These are phyloP conservation scores for Haplosporangium sp. DNA, from an alignment of 371 early-diverging fungal species.

Conservation along the genomic window DNA sequence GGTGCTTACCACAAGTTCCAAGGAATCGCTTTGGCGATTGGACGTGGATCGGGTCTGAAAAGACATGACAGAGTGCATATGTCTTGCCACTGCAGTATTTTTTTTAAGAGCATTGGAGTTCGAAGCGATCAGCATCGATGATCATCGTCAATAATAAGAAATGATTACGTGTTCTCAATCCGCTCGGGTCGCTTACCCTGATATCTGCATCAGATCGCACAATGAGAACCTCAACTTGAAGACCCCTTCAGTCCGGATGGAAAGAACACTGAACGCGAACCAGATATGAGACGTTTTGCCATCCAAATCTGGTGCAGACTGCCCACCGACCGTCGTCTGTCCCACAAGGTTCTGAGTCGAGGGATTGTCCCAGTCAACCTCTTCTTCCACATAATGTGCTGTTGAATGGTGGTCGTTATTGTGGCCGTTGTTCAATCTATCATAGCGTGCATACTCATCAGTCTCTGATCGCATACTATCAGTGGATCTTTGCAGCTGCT, in stretches of 20 bases:
- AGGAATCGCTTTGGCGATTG: slow-evolving; percentile 42
- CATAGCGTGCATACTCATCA: too few relatives aligned
- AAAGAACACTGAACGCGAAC: slow-evolving; percentile 82
- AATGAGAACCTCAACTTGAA: slow-evolving; percentile 85
- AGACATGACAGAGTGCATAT: slow-evolving; percentile 8
- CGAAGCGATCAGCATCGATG: not conserved
- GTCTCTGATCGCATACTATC: too few relatives aligned
- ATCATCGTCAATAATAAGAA: not conserved
- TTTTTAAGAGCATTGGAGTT: not conserved
- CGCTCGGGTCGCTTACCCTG: slow-evolving; percentile 9
- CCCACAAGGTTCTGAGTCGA: slow-evolving; percentile 45
- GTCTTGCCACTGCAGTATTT: not conserved
- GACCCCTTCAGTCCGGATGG: slow-evolving; percentile 87
- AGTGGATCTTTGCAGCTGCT: too few relatives aligned
- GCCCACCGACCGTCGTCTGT: slow-evolving; percentile 33
- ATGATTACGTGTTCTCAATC: too few relatives aligned
- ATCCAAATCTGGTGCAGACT: slow-evolving; percentile 30
- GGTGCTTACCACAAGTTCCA: slow-evolving; percentile 31
- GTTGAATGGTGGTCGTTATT: too few relatives aligned
- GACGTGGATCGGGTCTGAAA: slow-evolving; percentile 39
- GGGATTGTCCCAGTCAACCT: slow-evolving; percentile 16
- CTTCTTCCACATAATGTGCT: not conserved
- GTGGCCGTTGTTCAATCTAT: too few relatives aligned
- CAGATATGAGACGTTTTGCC: slow-evolving; percentile 20
- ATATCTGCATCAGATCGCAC: slow-evolving; percentile 20